Base-by-base conservation (phyloP, 2,329 filamentous ascomycete genomes). In the Fusarium sp. region DNA sequence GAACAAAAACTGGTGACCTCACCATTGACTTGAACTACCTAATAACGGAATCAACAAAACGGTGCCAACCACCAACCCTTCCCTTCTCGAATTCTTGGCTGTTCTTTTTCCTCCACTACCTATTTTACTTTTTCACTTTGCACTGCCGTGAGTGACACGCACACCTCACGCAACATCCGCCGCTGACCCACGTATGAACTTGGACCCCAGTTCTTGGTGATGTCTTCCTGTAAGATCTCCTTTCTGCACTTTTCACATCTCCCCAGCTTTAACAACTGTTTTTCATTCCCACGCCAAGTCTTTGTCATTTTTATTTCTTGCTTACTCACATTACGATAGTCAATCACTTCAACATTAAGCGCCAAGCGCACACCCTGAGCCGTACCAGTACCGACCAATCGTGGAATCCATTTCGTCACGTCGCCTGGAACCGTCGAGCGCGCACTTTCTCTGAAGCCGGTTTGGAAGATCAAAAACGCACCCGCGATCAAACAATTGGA, bases 331-430 rank as follows among this genome's bases (percentile, higher is more conserved):
- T 41, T 33, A 18, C 30, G 9, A 49, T 40, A 85, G 83, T 84
- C 78, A 85, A 85, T 68, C 75, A 79, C 41, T 82, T 79, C 70
- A 77, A 76, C 53, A 80, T 82, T 65, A 85, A 82, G 77, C 79
- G 80, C 62, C 75, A 78, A 59, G 84, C 84, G 61, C 81, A 82
- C 62, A 77, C 67, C 23, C 72, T 83, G 42, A 81, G 82, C 51
- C 80, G 83, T 57, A 75, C 79, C 36, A 77, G 77, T 55, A 67
- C 74, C 50, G 78, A 80, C 57, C 77, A 80, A 23, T 71, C 74
- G 23, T 83, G 79, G 78, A 84, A 83, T 31, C 81, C 80, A 9
- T 85, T 85, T 53, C 78, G 80, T 10, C 81, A 82, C 58, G 76
- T 82, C n/a, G 66, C 74, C 23, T 82, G 79, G 78, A 74, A 74